phyloP scores from a whole-genome alignment of 2,329 filamentous ascomycete genomes.

The Furcasterigmium sp. region DNA sequence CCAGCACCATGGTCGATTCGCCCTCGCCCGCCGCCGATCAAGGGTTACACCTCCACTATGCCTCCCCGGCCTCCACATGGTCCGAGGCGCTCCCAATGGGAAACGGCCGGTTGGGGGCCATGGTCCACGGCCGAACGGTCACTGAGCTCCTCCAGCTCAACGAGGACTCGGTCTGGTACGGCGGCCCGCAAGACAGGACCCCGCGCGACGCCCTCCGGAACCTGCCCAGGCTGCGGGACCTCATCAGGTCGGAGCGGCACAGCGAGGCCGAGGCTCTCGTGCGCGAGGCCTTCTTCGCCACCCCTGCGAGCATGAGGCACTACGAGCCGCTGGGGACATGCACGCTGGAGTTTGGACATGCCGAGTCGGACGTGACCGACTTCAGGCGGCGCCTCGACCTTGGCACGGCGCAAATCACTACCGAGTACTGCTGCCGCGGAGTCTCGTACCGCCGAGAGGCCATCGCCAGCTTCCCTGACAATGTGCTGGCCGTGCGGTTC shows the following conservation, averaged over 20 bases:
- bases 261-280: slow-evolving; percentile 12
- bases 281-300: slow-evolving; percentile 33
- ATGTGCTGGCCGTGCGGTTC: slow-evolving; percentile 10
- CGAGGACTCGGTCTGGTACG: slow-evolving; percentile 40
- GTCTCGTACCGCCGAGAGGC: slow-evolving; percentile 14
- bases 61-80: slow-evolving; percentile 22
- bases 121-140: slow-evolving; percentile 29
- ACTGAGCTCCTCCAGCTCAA: slow-evolving; percentile 36
- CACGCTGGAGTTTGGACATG: slow-evolving; percentile 33
- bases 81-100: slow-evolving; percentile 31
- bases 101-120: slow-evolving; percentile 32
- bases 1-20: slow-evolving; percentile 5
- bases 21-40: slow-evolving; percentile 1
- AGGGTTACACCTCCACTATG: slow-evolving; percentile 19
- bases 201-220: slow-evolving; percentile 26
- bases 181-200: slow-evolving; percentile 31
- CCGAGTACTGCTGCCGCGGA: slow-evolving; percentile 9
- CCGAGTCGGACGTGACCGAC: slow-evolving; percentile 6
- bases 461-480: slow-evolving; percentile 14
- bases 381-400: slow-evolving; percentile 13
- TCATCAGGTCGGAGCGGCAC: slow-evolving; percentile 26
- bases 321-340: slow-evolving; percentile 35
- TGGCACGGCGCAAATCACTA: slow-evolving; percentile 4
- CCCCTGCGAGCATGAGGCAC: slow-evolving; percentile 37
- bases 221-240: slow-evolving; percentile 26